Evolutionary conservation across 2,329 filamentous ascomycete genomes (phyloP).

Genomic region (Eurotiales sp.): DNA sequence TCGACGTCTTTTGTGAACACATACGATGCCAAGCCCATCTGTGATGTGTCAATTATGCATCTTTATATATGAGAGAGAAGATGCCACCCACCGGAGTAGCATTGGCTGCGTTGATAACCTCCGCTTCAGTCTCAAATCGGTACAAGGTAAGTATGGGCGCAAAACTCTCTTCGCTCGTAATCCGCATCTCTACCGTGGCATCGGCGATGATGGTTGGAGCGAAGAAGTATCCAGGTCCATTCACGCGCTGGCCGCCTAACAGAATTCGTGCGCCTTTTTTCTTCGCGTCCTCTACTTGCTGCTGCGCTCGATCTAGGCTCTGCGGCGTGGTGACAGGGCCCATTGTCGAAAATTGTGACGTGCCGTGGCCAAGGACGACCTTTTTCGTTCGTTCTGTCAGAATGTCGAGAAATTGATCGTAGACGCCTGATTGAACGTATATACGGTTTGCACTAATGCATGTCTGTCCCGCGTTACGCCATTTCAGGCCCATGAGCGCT

Average conservation of each 20-base stretch:
- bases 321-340: conserved; percentile 60
- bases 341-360: conserved; percentile 32
- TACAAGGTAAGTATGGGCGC: conserved; percentile 59
- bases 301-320: conserved; percentile 57
- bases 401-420: conserved; percentile 39
- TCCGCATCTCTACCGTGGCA: conserved; percentile 49
- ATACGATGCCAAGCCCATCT: conserved; percentile 37
- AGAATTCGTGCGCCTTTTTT: conserved; percentile 48
- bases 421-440: conserved; percentile 56
- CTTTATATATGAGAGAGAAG: no score
- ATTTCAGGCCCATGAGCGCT: conserved; percentile 34
- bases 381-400: conserved; percentile 25
- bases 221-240: conserved; percentile 51
- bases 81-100: conserved; percentile 36
- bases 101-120: conserved; percentile 42
- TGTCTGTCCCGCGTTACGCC: conserved; percentile 50
- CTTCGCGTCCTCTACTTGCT: conserved; percentile 54
- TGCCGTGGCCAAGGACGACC: conserved; percentile 35
- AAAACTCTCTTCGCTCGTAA: conserved; percentile 56
- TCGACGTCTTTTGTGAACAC: conserved; percentile 45
- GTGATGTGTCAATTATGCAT: no score
- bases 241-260: conserved; percentile 45
- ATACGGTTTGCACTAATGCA: conserved; percentile 53
- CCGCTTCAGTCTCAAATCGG: conserved; percentile 50
- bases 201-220: conserved; percentile 54